Percentiles rank a stretch among this genome's conserved stretches.
phyloP scores from a whole-genome alignment of 2,329 filamentous ascomycete species.

The Fusarium sp. region DNA sequence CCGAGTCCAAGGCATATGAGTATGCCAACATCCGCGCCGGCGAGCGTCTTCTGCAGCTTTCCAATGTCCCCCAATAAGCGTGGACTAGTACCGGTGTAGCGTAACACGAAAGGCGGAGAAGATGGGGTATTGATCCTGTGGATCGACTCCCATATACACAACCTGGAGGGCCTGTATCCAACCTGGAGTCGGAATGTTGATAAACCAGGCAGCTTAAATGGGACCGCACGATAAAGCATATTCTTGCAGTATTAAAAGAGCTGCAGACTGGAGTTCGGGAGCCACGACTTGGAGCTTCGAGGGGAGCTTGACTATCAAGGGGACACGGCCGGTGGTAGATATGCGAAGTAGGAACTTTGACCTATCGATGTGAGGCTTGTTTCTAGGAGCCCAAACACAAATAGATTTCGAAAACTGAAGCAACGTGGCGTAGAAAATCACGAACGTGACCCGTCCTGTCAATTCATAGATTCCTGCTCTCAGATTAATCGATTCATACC shows the following conservation, averaged over 20 bases:
- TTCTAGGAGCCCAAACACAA: slow-evolving; percentile 25
- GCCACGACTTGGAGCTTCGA: slow-evolving; percentile 20
- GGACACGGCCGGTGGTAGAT: slow-evolving; percentile 9
- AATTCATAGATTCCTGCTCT: not conserved
- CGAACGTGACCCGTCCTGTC: not conserved
- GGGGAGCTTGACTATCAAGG: slow-evolving; percentile 22
- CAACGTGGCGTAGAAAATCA: not conserved
- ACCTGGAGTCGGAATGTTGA: slow-evolving; percentile 8
- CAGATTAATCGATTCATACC: not conserved
- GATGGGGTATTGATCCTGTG: slow-evolving; percentile 10
- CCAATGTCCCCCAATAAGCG: slow-evolving; percentile 44
- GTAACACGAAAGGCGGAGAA: slow-evolving; percentile 25
- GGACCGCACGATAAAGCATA: slow-evolving; percentile 22
- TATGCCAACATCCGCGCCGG: slow-evolving; percentile 69
- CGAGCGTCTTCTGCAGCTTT: slow-evolving; percentile 64
- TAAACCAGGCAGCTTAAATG: slow-evolving; percentile 1
- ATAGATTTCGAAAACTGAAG: slow-evolving; percentile 34
- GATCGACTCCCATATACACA: slow-evolving; percentile 30
- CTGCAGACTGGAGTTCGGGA: slow-evolving; percentile 38
- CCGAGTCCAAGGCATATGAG: slow-evolving; percentile 73
- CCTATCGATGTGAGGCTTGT: slow-evolving; percentile 27
- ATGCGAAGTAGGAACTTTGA: slow-evolving; percentile 12
- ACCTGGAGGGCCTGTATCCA: slow-evolving; percentile 29
- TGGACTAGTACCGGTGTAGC: slow-evolving; percentile 1
- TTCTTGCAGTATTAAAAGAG: slow-evolving; percentile 30